phyloP scores from a whole-genome alignment of 495 filamentous ascomycete genomes.

The Aspergillus mulundensis region DNA sequence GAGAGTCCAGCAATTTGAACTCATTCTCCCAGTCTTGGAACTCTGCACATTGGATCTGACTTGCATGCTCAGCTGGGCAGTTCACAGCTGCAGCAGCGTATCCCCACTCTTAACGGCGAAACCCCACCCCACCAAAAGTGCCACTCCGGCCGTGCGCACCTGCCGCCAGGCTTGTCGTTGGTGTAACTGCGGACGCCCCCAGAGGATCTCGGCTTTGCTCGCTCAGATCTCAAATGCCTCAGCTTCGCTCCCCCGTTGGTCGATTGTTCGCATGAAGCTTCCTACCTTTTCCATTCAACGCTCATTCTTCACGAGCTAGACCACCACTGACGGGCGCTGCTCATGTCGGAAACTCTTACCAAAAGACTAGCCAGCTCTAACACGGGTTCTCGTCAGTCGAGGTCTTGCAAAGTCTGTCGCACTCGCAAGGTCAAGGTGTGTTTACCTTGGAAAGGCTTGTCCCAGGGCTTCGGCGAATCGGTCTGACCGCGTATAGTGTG shows the following conservation, averaged over 20 bases:
- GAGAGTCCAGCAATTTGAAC: too few relatives aligned
- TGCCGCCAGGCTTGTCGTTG: background rate
- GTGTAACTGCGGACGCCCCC: conserved; percentile 2
- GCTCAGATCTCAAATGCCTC: conserved; percentile 31
- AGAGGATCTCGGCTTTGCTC: conserved; percentile 21
- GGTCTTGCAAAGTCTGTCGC: conserved; percentile 44
- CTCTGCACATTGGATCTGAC: too few relatives aligned
- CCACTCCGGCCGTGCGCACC: background rate
- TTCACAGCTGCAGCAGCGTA: background rate
- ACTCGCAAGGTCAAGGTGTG: conserved; percentile 45
- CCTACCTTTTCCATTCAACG: conserved; percentile 14
- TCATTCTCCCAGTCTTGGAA: background rate
- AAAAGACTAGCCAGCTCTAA: conserved; percentile 16
- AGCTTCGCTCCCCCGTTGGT: conserved; percentile 34
- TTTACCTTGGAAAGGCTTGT: background rate
- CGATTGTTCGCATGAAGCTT: conserved; percentile 16
- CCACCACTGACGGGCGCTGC: conserved; percentile 20
- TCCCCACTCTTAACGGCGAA: background rate
- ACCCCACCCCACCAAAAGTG: background rate
- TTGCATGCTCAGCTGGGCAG: too few relatives aligned
- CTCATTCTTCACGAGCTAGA: conserved; percentile 19
- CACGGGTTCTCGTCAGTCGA: conserved; percentile 31
- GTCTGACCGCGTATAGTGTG: conserved; percentile 30
- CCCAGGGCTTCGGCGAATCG: background rate
- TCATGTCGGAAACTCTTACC: conserved; percentile 23